Evolutionary conservation across 2,329 filamentous ascomycete genomes (phyloP), one percentile per base, ranked within the genome.

Genomic region (Trichoderma endophyticum): DNA sequence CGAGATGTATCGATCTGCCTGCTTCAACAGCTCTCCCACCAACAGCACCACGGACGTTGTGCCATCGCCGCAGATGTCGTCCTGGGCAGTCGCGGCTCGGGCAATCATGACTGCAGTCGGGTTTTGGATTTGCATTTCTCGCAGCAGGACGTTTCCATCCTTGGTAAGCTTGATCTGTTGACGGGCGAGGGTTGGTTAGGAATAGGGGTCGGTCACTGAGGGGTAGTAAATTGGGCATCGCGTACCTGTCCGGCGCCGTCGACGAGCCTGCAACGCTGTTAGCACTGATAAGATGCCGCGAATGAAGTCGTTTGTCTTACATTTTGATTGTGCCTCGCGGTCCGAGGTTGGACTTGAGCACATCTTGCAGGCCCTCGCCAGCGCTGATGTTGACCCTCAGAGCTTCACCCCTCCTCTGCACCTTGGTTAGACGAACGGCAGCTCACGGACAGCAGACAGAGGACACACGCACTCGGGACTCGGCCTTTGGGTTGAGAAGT

Each of bases 401-500:
- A 87, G 96, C 96, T 90, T 99, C 96, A 83, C 94, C 96, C 87
- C 96, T 91, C 87, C 96, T 91, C 94, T 97, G 77, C 76, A 72
- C 76, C 69, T 39, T 72, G 36, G 68, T 73, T 73, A 73, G 71
- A 62, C 60, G 24, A 12, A 62, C 54, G 48, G 54, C 30, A 65
- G 70, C 39, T 34, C 34, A 66, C 68, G 12, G 5, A 34, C 8
- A 5, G 14, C 48, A 36, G 21, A 57, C 36, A 39, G 32, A 56
- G 36, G 56, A 75, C 73, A 75, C 74, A 86, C 92, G 79, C 87
- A 97, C 94, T 85, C 96, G 91, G 79, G 95, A 98, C 87, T 99
- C 96, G 80, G 96, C 96, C 88, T 99, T 99, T 74, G 96, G 96
- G 84, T 99, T 99, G 76, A 99, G 92, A 80, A 99, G 91, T 86